Evolutionary conservation across 2,329 filamentous ascomycete genomes (phyloP), one percentile per base, ranked within the genome.

Genomic region (Talaromyces atroroseus): DNA sequence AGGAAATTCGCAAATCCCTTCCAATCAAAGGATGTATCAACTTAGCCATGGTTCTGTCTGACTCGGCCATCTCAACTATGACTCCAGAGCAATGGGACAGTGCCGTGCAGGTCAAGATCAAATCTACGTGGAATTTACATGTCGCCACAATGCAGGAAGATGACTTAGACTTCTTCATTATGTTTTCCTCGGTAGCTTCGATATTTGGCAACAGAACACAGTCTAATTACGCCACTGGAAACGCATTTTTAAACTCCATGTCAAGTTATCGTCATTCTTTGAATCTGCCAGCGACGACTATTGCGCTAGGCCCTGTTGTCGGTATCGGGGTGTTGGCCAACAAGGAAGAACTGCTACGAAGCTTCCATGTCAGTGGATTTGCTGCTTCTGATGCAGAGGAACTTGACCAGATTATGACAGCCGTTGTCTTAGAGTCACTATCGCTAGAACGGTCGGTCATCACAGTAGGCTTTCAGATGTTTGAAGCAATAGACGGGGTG

Each of bases 91-190:
- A 63, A 54, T 63, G 61, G 61, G 60, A 62, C 47, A 51, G 52
- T 26, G 60, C 60, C 23, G 47, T 63, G 14, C 55, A 57, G 32
- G 49, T 58, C 5, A 63, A 63, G 54, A 54, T 62, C 32, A 26
- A 55, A 16, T 58, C 57, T 23, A 61, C 59, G 20, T 63, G 60
- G 61, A 61, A 59, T 24, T 20, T 62, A 12, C 61, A 63, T 45
- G 26, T 54, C 38, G 48, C 54, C 29, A 62, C 60, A 7, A 23
- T 51, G 7, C 12, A 10, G 12, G 24, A 56, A 14, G 60, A 62
- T 36, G 44, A 64, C 1, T 63, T 75, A 1, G 72, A 75, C 45
- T 75, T 74, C 61, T 74, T 75, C 60, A 61, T 74, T 47, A 50
- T 70, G 14, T 66, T 69, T 54, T 74, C 71, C 1, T 73, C 69